A percentile compares a stretch with the other conserved stretches of the same genome.
Conservation (phyloP, 495 filamentous ascomycete genomes). For the Aspergillus olivimuriae region DNA sequence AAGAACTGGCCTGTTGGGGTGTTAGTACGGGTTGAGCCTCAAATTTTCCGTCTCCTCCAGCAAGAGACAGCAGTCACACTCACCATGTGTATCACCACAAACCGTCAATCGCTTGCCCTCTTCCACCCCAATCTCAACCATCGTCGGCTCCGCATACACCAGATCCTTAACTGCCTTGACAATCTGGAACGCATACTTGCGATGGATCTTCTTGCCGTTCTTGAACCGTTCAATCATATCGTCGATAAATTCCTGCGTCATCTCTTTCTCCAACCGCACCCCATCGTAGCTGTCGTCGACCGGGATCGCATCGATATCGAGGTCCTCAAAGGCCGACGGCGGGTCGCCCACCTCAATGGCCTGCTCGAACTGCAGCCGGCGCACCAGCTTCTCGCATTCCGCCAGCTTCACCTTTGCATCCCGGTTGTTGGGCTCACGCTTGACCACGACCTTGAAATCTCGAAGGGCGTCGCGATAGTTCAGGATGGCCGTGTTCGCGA, state of each 20-base stretch:
- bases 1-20: constrained; percentile 77
- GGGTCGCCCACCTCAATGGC: constrained; percentile 92
- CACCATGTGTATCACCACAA: constrained; percentile 95
- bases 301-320: constrained; percentile 78
- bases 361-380: constrained; percentile 81
- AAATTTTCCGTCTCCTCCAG: background rate
- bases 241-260: constrained; percentile 93
- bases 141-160: constrained; percentile 87
- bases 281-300: constrained; percentile 86
- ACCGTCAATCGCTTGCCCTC: constrained; percentile 78
- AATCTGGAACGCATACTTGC: constrained; percentile 97
- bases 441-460: constrained; percentile 89
- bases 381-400: constrained; percentile 90
- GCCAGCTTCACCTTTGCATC: constrained; percentile 84
- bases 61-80: constrained; percentile 17
- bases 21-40: constrained; percentile 6
- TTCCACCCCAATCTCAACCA: constrained; percentile 88
- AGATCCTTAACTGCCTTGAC: constrained; percentile 82
- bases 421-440: constrained; percentile 78
- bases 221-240: constrained; percentile 97
- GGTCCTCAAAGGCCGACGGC: constrained; percentile 80
- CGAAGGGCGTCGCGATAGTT: constrained; percentile 79
- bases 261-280: constrained; percentile 66
- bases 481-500: constrained; percentile 84
- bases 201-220: constrained; percentile 86